Conservation (phyloP, 345 rosid genomes). For the Gossypium herbaceum region DNA sequence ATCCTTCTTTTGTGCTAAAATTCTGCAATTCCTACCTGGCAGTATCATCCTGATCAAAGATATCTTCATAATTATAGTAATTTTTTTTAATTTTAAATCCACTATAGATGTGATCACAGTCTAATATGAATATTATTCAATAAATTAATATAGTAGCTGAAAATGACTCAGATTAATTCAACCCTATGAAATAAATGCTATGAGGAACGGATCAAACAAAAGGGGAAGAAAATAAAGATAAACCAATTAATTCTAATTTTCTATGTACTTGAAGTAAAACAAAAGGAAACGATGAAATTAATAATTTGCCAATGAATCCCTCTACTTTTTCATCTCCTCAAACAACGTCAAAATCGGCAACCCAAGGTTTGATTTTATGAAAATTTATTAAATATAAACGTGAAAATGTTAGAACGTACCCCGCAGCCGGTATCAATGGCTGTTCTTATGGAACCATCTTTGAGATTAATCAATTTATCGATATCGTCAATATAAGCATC, state of each 20-base stretch:
- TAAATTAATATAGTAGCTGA: not conserved
- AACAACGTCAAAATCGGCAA: not conserved
- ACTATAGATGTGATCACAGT: too few species aligned
- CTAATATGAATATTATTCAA: not conserved
- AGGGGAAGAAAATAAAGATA: not conserved
- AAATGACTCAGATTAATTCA: not conserved
- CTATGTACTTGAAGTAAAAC: not conserved
- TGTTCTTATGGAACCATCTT: conserved; percentile 74
- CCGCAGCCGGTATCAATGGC: conserved; percentile 98
- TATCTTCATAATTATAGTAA: too few species aligned
- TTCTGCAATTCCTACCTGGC: too few species aligned
- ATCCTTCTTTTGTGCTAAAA: not conserved
- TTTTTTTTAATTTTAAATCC: too few species aligned
- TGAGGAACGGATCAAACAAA: not conserved
- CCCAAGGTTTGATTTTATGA: conserved; percentile 3
- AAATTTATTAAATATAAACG: not conserved
- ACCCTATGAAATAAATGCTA: not conserved
- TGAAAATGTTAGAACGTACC: conserved; percentile 36
- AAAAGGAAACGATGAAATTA: not conserved
- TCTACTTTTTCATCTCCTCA: not conserved
- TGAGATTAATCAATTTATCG: conserved; percentile 68
- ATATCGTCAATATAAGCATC: conserved; percentile 76
- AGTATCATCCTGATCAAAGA: too few species aligned
- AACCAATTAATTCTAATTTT: not conserved
- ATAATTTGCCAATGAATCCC: not conserved